Percentiles rank a stretch among this genome's conserved stretches.
Evolutionary conservation across 495 filamentous ascomycete species (phyloP).

Genomic region (Lindgomyces ingoldianus): DNA sequence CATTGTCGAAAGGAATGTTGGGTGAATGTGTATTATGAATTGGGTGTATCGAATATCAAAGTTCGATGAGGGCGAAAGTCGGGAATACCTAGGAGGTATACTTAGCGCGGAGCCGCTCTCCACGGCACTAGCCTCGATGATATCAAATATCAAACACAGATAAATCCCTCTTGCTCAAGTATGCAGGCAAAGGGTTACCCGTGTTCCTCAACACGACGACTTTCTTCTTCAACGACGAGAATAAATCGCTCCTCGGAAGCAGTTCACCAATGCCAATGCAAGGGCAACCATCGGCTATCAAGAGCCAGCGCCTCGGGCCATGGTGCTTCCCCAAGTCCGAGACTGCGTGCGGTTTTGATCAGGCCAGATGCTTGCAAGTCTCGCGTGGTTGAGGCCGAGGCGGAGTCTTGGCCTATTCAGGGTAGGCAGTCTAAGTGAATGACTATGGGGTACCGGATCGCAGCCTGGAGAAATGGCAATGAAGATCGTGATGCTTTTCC

Average conservation of each 20-base stretch:
- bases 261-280: background rate
- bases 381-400: slow-evolving; percentile 20
- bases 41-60: background rate
- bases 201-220: background rate
- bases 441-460: background rate
- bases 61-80: background rate
- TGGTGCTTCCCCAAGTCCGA: slow-evolving; percentile 29
- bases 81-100: background rate
- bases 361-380: slow-evolving; percentile 31
- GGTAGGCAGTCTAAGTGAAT: background rate
- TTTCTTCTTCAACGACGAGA: background rate
- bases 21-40: too few relatives aligned
- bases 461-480: background rate
- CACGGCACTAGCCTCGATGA: too few relatives aligned
- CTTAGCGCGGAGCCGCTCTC: background rate
- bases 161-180: too few relatives aligned
- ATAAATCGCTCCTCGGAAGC: background rate
- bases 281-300: background rate
- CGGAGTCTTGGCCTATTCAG: background rate
- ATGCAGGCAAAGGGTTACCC: too few relatives aligned
- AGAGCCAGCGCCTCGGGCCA: slow-evolving; percentile 26
- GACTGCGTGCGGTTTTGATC: background rate
- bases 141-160: too few relatives aligned
- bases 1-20: too few relatives aligned
- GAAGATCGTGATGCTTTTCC: too few relatives aligned